Conservation (phyloP, 176 grass and related monocot species). For the Triticum turgidum region DNA sequence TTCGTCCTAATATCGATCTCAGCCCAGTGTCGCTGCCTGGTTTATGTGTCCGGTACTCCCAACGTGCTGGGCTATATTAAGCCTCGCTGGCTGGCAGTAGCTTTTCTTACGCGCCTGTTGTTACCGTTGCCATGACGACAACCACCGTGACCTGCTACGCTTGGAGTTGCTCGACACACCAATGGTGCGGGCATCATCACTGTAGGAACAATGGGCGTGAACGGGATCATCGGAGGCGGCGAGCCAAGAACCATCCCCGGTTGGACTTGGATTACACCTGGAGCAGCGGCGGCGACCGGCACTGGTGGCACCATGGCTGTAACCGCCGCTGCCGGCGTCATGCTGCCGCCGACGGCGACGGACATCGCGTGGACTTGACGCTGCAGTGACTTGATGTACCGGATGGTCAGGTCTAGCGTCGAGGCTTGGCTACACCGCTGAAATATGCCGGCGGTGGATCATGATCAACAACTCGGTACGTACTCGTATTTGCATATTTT, state of each 20-base stretch:
- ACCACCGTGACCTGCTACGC: not conserved
- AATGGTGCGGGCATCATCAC: not conserved
- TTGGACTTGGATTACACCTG: not conserved
- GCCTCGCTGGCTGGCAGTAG: too few species aligned
- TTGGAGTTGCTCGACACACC: not conserved
- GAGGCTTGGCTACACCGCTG: not conserved
- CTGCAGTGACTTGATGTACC: conserved; percentile 10
- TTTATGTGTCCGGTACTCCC: too few species aligned
- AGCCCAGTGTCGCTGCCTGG: too few species aligned
- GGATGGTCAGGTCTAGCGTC: conserved; percentile 2
- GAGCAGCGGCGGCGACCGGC: not conserved
- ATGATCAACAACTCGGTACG: not conserved
- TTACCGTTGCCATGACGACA: not conserved
- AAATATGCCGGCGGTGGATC: not conserved
- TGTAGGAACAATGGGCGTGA: not conserved
- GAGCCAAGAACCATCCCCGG: not conserved
- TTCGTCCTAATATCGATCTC: too few species aligned
- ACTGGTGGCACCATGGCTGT: not conserved
- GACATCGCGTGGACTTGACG: not conserved
- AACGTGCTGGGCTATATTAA: too few species aligned
- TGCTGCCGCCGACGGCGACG: not conserved
- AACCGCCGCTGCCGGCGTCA: too few species aligned
- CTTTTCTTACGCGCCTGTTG: too few species aligned
- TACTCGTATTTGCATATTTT: not conserved
- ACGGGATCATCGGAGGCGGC: not conserved